Percentiles rank a stretch among this genome's conserved stretches.
Conservation (phyloP, 1,284 basidiomycete species). For the Ustilago hordei region DNA sequence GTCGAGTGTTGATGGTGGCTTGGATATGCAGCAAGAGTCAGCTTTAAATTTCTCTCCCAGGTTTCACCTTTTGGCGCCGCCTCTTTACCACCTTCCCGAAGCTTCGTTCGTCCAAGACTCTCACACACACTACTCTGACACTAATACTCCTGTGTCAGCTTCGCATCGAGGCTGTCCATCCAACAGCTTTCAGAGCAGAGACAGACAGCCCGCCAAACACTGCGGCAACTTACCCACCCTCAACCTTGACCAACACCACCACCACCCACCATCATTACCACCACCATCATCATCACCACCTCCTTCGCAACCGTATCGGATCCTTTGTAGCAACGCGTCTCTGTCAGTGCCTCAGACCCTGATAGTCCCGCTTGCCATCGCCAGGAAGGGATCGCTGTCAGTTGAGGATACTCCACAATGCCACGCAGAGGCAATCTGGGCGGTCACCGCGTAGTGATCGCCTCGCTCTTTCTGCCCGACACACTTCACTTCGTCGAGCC, state of each 20-base stretch:
- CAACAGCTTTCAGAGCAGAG: background rate
- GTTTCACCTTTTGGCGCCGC: background rate
- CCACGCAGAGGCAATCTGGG: conserved; percentile 51
- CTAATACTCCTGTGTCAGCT: background rate
- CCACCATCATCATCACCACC: too few species aligned
- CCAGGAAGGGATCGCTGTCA: background rate
- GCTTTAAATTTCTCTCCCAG: background rate
- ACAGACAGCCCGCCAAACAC: background rate
- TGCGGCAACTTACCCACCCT: background rate
- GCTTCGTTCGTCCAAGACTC: background rate
- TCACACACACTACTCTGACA: background rate
- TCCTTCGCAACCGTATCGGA: background rate
- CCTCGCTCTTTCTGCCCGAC: conserved; percentile 63
- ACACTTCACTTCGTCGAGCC: conserved; percentile 56
- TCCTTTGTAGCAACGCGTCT: background rate
- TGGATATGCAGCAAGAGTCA: background rate
- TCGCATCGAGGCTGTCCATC: background rate
- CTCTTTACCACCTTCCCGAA: background rate
- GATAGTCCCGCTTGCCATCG: background rate
- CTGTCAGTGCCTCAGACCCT: background rate
- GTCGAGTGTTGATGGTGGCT: background rate
- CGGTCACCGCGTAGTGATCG: conserved; percentile 65
- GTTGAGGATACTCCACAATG: conserved; percentile 19
- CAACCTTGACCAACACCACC: background rate
- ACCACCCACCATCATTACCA: background rate